phyloP scores from a whole-genome alignment of 805 yeast species.

The Saturnispora mendoncae region DNA sequence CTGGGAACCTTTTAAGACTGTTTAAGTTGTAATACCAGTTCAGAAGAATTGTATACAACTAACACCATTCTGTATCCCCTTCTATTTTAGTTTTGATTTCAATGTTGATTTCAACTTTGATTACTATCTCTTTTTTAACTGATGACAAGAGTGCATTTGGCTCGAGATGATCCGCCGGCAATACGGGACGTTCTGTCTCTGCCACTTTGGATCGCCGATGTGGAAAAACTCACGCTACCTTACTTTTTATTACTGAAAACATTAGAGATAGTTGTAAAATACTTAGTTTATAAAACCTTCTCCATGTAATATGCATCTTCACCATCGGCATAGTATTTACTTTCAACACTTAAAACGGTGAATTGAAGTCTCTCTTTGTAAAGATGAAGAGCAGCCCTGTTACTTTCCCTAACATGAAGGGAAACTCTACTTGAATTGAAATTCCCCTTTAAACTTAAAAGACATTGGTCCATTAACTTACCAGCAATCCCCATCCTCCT shows the following conservation, averaged over 20 bases:
- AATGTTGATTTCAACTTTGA: background rate
- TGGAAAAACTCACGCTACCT: constrained; percentile 99
- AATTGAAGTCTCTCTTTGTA: constrained; percentile 80
- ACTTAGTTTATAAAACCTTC: constrained; percentile 52
- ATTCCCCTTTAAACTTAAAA: constrained; percentile 72
- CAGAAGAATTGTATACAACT: too few relatives aligned
- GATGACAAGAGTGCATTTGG: constrained; percentile 99
- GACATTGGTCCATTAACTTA: constrained; percentile 70
- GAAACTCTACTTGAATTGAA: constrained; percentile 79
- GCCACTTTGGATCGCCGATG: constrained; percentile 56
- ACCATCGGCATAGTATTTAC: constrained; percentile 90
- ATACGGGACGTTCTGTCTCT: constrained; percentile 25
- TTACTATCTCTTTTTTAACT: constrained; percentile 34
- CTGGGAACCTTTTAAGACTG: too few relatives aligned
- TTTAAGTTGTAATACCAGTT: too few relatives aligned
- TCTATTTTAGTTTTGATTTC: background rate
- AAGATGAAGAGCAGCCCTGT: constrained; percentile 87
- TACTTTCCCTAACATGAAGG: constrained; percentile 87
- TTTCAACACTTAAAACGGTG: constrained; percentile 74
- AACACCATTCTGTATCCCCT: too few relatives aligned
- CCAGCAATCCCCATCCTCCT: constrained; percentile 94
- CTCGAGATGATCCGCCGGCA: constrained; percentile 64
- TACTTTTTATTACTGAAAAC: constrained; percentile 4
- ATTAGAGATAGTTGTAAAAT: constrained; percentile 25
- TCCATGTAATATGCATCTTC: constrained; percentile 97